A percentile compares a stretch with the other conserved stretches of the same genome.
Conservation (phyloP, 2,329 filamentous ascomycete species). For the Colletotrichum musae region DNA sequence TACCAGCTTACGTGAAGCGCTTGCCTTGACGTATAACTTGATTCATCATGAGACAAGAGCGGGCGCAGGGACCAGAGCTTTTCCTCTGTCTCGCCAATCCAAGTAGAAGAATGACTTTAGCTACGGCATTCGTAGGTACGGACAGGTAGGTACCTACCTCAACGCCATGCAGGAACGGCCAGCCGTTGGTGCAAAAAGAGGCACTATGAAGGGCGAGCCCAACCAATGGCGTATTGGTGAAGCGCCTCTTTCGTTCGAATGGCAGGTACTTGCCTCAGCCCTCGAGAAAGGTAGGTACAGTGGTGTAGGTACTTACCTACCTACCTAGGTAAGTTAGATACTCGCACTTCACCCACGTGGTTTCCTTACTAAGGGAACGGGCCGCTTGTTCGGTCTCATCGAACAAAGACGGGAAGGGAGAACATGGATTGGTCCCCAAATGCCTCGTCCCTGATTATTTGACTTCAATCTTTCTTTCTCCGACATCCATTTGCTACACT, state of each 20-base stretch:
- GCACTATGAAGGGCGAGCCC: neutral
- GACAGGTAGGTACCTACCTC: too few relatives aligned
- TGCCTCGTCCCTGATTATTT: constrained; percentile 8
- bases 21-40: neutral
- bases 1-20: neutral
- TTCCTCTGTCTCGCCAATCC: neutral
- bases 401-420: constrained; percentile 24
- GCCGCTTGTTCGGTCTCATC: constrained; percentile 29
- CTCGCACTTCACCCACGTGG: constrained; percentile 33
- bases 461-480: neutral
- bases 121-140: neutral
- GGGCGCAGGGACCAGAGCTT: constrained; percentile 13
- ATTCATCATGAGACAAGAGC: constrained; percentile 10
- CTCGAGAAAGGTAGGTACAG: too few relatives aligned
- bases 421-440: constrained; percentile 2
- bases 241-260: constrained; percentile 15
- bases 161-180: constrained; percentile 6
- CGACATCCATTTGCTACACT: neutral
- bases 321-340: neutral
- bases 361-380: constrained; percentile 35
- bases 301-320: too few relatives aligned
- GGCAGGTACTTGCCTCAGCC: neutral
- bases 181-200: neutral
- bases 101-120: neutral
- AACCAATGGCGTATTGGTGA: constrained; percentile 28